Base-by-base conservation (phyloP, 345 rosid genomes). In the Linum lewisii region DNA sequence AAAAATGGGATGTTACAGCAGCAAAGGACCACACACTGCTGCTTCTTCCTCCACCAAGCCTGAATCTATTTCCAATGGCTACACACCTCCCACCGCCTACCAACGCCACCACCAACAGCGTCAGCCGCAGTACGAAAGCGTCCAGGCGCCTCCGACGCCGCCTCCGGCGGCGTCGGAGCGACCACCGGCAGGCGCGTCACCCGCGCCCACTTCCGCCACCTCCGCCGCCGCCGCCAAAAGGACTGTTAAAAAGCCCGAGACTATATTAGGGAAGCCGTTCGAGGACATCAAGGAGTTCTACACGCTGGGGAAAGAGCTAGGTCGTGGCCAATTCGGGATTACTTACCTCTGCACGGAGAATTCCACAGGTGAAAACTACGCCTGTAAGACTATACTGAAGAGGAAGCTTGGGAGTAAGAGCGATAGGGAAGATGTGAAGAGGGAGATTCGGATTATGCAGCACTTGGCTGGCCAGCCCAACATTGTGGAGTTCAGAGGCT, bases 401-500 rank as follows among this genome's bases (percentile, higher is more conserved):
- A 21, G 56, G 25, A 52, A 52, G 24, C 24, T 52, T 11, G 24
- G 14, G 56, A 52, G 25, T 24, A 52, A 52, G 24, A 24, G 25
- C 24, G 56, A 52, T 11, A 52, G 23, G 8, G 56, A 52, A 21
- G 56, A 52, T 20, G 56, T 52, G 3, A 52, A 15, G 25, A 52
- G 56, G 56, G 56, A 52, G 56, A 21, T 52, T 24, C 24, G 21
- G 22, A 52, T 52, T 24, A 52, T 52, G 56, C 56, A 52, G 24
- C 56, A 52, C 25, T 24, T 52, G 24, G 6, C 56, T 11, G 56
- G 56, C 8, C 56, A 52, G 56, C 56, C 56, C 11, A 52, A 52
- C 56, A 52, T 52, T 52, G 56, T 52, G 14, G 56, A 52, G 24
- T 24, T 52, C 56, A 52, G 25, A 21, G 56, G 56, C 56, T 21